Evolutionary conservation across 2,329 filamentous ascomycete genomes (phyloP).

Genomic region (Calonectria naviculata): DNA sequence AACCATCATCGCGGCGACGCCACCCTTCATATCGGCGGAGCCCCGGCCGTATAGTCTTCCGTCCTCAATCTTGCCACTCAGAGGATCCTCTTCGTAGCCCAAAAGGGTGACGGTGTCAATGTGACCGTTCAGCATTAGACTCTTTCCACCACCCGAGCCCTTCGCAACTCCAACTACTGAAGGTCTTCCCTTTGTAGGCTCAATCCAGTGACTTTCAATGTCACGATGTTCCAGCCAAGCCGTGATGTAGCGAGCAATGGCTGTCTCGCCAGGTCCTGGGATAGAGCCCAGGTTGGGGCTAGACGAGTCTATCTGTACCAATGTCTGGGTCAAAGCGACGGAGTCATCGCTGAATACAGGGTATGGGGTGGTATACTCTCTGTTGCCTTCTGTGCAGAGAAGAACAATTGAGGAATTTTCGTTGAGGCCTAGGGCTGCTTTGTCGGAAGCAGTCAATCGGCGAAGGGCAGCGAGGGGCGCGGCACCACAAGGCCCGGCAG

Average conservation of each 20-base stretch:
- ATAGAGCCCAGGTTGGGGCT: slow-evolving; percentile 55
- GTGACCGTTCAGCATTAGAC: slow-evolving; percentile 64
- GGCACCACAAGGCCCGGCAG: slow-evolving; percentile 72
- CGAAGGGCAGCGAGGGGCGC: slow-evolving; percentile 68
- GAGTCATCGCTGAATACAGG: slow-evolving; percentile 55
- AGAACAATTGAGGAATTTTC: slow-evolving; percentile 70
- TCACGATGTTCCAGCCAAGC: slow-evolving; percentile 63
- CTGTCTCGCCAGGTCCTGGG: slow-evolving; percentile 57
- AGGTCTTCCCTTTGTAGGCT: slow-evolving; percentile 57
- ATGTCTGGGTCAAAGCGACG: slow-evolving; percentile 53
- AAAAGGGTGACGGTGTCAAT: slow-evolving; percentile 62
- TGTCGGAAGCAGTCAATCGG: slow-evolving; percentile 52
- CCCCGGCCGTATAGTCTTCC: slow-evolving; percentile 58
- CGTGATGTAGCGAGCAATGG: slow-evolving; percentile 57
- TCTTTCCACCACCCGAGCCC: slow-evolving; percentile 59
- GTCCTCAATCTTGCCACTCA: slow-evolving; percentile 54
- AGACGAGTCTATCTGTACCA: slow-evolving; percentile 62
- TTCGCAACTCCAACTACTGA: slow-evolving; percentile 61
- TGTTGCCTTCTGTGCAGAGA: slow-evolving; percentile 69
- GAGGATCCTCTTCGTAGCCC: slow-evolving; percentile 58
- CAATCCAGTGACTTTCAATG: slow-evolving; percentile 62
- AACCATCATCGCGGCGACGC: slow-evolving; percentile 58
- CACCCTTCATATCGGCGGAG: slow-evolving; percentile 63
- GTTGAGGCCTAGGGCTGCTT: slow-evolving; percentile 49
- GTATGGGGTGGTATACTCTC: slow-evolving; percentile 61